These are phyloP conservation scores for Colletotrichum sp. DNA, from an alignment of 2,329 filamentous ascomycete species.

Conservation along the genomic window DNA sequence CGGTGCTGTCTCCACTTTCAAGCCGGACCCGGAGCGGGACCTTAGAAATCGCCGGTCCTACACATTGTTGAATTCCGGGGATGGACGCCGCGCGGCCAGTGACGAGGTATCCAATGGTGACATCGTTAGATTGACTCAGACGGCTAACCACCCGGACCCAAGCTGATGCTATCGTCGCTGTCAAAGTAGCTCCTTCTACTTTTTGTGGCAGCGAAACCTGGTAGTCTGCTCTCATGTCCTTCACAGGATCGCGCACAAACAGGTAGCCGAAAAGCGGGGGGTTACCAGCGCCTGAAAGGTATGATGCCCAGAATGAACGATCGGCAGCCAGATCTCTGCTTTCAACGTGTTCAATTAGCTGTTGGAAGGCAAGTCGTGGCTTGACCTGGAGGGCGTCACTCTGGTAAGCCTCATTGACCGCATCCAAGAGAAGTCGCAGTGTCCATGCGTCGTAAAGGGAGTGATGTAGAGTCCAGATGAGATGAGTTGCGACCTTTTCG, in stretches of 20 bases:
- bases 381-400: not conserved
- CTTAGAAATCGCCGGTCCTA: not conserved
- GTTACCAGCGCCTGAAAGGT: not conserved
- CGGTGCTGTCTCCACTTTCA: not conserved
- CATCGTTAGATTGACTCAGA: not conserved
- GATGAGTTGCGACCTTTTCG: not conserved
- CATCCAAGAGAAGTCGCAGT: conserved; percentile 19
- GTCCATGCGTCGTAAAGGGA: conserved; percentile 20
- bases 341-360: not conserved
- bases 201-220: not conserved
- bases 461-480: conserved; percentile 18
- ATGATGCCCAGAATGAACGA: not conserved
- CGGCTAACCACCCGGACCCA: not conserved
- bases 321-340: not conserved
- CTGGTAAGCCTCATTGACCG: conserved; percentile 18
- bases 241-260: not conserved
- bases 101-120: conserved; percentile 2
- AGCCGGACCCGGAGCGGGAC: not conserved
- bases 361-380: not conserved
- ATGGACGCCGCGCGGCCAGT: not conserved
- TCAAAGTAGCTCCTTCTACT: not conserved
- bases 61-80: not conserved
- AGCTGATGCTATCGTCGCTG: not conserved
- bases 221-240: not conserved
- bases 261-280: not conserved